A percentile compares a stretch with the other conserved stretches of the same genome.
Evolutionary conservation across 805 yeast species (phyloP).

Genomic region (Candida patagonica): DNA sequence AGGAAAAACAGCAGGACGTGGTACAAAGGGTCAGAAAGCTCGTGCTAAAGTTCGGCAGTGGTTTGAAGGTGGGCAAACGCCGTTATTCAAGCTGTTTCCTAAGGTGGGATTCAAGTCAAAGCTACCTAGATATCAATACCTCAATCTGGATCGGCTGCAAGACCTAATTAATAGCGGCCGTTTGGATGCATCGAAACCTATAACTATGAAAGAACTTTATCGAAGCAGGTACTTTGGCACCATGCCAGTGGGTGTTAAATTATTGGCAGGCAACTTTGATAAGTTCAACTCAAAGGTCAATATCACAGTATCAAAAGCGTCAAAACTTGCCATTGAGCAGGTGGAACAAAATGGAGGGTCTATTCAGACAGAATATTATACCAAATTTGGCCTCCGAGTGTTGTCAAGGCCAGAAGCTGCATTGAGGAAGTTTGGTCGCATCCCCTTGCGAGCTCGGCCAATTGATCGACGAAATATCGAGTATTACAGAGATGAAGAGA

Average conservation of each 20-base stretch:
- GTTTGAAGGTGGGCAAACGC: slow-evolving; percentile 99
- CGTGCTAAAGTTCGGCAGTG: slow-evolving; percentile 82
- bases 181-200: slow-evolving; percentile 39
- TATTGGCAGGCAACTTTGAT: slow-evolving; percentile 56
- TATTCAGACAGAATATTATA: slow-evolving; percentile 64
- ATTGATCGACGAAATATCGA: slow-evolving; percentile 70
- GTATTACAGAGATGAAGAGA: slow-evolving; percentile 60
- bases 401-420: slow-evolving; percentile 70
- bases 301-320: slow-evolving; percentile 77
- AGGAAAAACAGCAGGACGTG: slow-evolving; percentile 95
- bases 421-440: slow-evolving; percentile 58
- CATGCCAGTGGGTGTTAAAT: slow-evolving; percentile 69
- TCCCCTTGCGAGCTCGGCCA: slow-evolving; percentile 83
- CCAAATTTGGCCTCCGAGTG: slow-evolving; percentile 58
- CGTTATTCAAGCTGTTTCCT: slow-evolving; percentile 73
- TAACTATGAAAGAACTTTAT: slow-evolving; percentile 70
- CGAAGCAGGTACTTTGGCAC: slow-evolving; percentile 66
- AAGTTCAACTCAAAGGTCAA: slow-evolving; percentile 46
- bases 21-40: slow-evolving; percentile 98
- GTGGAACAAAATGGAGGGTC: slow-evolving; percentile 68
- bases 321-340: slow-evolving; percentile 59
- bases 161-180: slow-evolving; percentile 62
- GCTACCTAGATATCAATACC: slow-evolving; percentile 29
- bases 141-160: slow-evolving; percentile 64
- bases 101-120: slow-evolving; percentile 61